Base-by-base conservation (phyloP, 176 grass and related monocot genomes). In the Musa itinerans region DNA sequence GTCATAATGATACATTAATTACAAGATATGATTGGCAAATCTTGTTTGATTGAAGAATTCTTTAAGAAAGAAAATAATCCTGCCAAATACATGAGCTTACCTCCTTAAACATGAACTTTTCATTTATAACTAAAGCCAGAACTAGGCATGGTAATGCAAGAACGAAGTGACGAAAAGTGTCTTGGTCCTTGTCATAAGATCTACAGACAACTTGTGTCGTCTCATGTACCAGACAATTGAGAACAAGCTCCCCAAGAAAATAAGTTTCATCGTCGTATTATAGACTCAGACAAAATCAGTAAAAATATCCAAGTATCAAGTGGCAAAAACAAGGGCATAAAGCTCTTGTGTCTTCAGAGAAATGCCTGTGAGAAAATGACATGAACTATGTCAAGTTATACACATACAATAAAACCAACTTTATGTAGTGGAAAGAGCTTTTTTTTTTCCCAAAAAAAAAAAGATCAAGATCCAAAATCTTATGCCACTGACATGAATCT, bases 291-390 rank as follows among this genome's bases (percentile, higher is more conserved):
- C 10, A 52, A 85, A 94, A 85, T 84, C 80, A 58, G 84, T 56
- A 27, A 99, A 94, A 65, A 99, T 79, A 82, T 99, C 90, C 84
- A 99, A 81, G 67, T 99, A 99, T 14, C 90, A 90, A 69, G 90
- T 81, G 66, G 86, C 88, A 80, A 94, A 99, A 54, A 99, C 90
- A 82, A 99, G 88, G 13, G 95, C 88, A 74, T 99, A 99, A 22
- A 94, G 83, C 83, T 99, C 90, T 76, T 99, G 95, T 1, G 95
- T 94, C 86, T 94, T 99, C 76, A 99, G 74, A 80, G 95, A 99
- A 85, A 99, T 79, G 49, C 95, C 95, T 94, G 78, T 34, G 83
- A 61, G 16, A 83, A 74, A 63, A 9, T 21, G 1, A 61, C 17
- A 75, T 58, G 51, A 25, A 63, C 68, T 19, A 59, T 25, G 69